phyloP scores from a whole-genome alignment of 2,329 filamentous ascomycete genomes.

The Aureobasidium sp. region DNA sequence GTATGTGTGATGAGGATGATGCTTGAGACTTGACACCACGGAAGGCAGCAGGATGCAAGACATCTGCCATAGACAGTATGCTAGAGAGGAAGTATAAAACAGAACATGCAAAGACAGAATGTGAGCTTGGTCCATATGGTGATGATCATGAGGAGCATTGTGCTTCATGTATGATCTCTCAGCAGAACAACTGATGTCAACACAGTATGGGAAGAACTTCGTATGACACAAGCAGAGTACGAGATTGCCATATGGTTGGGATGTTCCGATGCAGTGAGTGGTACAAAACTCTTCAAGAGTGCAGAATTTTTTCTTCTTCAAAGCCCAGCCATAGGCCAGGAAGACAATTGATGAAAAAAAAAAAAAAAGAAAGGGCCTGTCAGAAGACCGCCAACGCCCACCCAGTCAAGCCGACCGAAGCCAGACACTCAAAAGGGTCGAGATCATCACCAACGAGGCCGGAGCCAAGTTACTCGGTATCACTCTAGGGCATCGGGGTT shows the following conservation, averaged over 20 bases:
- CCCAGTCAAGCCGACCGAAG: conserved; percentile 19
- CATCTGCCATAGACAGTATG: neutral
- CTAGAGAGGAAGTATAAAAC: neutral
- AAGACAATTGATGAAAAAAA: conserved; percentile 13
- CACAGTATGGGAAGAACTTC: neutral
- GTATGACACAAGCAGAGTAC: neutral
- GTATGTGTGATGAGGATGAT: neutral
- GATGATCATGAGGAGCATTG: neutral
- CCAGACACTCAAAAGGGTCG: conserved; percentile 18
- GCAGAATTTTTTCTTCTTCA: conserved; percentile 7
- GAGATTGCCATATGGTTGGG: neutral
- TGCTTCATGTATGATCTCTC: neutral
- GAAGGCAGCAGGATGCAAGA: neutral
- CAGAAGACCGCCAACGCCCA: conserved; percentile 20
- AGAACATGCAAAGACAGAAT: neutral
- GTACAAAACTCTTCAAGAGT: neutral
- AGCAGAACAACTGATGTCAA: neutral
- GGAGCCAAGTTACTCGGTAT: conserved; percentile 40
- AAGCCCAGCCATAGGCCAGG: conserved; percentile 7
- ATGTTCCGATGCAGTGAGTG: neutral
- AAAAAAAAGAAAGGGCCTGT: conserved; percentile 18
- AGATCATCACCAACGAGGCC: conserved; percentile 20
- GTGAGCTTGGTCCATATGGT: too few relatives aligned
- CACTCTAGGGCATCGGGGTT: conserved; percentile 89
- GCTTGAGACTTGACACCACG: too few relatives aligned